These are phyloP conservation scores for Santalum album DNA, from an alignment of 164 flowering plant genomes.

Conservation along the genomic window DNA sequence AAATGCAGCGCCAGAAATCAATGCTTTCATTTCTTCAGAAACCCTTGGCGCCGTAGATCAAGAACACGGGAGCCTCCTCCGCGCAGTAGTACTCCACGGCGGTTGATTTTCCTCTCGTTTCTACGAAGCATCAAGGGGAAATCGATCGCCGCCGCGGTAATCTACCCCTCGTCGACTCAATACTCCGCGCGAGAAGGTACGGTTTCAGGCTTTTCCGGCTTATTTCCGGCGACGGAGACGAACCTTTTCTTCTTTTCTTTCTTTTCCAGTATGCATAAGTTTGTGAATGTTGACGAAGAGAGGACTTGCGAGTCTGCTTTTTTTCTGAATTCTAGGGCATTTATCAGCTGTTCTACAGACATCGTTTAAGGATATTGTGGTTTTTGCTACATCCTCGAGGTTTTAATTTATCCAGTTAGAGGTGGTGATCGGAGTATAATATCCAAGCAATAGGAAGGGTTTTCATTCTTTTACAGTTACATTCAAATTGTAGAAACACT, in stretches of 20 bases:
- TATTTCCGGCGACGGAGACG: conserved; percentile 7
- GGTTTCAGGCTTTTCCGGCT: conserved; percentile 38
- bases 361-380: too few relatives aligned
- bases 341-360: background rate
- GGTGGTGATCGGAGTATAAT: too few relatives aligned
- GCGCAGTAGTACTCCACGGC: conserved; percentile 2
- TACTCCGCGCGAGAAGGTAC: conserved; percentile 93
- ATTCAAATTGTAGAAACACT: too few relatives aligned
- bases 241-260: conserved; percentile 42
- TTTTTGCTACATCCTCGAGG: too few relatives aligned
- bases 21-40: conserved; percentile 64
- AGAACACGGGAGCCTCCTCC: conserved; percentile 15
- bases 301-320: conserved; percentile 3
- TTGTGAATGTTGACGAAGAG: conserved; percentile 35
- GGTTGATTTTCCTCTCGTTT: conserved; percentile 13
- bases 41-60: conserved; percentile 34
- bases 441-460: too few relatives aligned
- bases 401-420: too few relatives aligned
- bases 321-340: conserved; percentile 1
- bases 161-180: conserved; percentile 8
- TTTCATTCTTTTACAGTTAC: too few relatives aligned
- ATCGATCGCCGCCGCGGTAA: conserved; percentile 5
- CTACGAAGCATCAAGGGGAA: conserved; percentile 9
- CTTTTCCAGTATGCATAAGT: conserved; percentile 73
- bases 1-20: conserved; percentile 77